Evolutionary conservation across 148 eudicot species (phyloP).

Genomic region (Chenopodium album): DNA sequence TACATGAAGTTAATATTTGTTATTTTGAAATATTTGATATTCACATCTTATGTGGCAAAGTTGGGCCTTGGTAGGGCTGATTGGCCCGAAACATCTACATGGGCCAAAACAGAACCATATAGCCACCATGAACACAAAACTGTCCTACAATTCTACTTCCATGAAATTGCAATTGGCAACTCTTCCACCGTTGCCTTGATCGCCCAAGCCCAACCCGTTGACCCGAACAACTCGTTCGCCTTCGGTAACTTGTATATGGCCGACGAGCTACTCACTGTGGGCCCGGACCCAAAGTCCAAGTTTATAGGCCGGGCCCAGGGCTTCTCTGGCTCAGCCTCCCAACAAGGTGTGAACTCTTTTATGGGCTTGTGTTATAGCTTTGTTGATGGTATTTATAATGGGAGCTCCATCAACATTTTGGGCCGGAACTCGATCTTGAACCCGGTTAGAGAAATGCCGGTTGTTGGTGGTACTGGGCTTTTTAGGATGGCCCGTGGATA

Average conservation of each 20-base stretch:
- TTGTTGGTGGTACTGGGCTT: slow-evolving; percentile 47
- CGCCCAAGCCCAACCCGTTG: not conserved
- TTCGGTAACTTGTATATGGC: slow-evolving; percentile 25
- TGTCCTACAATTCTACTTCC: slow-evolving; percentile 34
- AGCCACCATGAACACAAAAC: slow-evolving; percentile 12
- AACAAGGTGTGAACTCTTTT: slow-evolving; percentile 22
- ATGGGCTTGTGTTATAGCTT: slow-evolving; percentile 38
- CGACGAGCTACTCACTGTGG: slow-evolving; percentile 25
- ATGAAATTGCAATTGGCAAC: slow-evolving; percentile 19
- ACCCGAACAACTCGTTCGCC: slow-evolving; percentile 2
- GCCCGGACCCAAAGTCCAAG: slow-evolving; percentile 36
- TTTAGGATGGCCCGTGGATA: slow-evolving; percentile 46
- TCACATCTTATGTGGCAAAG: not conserved
- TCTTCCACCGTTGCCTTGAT: slow-evolving; percentile 18
- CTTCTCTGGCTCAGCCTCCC: slow-evolving; percentile 19
- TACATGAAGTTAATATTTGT: not conserved
- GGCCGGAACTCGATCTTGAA: slow-evolving; percentile 22
- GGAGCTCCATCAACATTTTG: slow-evolving; percentile 40
- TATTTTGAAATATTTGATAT: not conserved
- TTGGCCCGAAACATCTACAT: slow-evolving; percentile 1
- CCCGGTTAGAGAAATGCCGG: slow-evolving; percentile 35
- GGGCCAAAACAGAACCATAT: slow-evolving; percentile 10
- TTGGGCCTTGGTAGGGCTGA: not conserved
- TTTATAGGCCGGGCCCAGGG: slow-evolving; percentile 47
- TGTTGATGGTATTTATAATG: slow-evolving; percentile 37